Evolutionary conservation across 768 basidiomycete genomes (phyloP).

Genomic region (Collybiopsis confluens): DNA sequence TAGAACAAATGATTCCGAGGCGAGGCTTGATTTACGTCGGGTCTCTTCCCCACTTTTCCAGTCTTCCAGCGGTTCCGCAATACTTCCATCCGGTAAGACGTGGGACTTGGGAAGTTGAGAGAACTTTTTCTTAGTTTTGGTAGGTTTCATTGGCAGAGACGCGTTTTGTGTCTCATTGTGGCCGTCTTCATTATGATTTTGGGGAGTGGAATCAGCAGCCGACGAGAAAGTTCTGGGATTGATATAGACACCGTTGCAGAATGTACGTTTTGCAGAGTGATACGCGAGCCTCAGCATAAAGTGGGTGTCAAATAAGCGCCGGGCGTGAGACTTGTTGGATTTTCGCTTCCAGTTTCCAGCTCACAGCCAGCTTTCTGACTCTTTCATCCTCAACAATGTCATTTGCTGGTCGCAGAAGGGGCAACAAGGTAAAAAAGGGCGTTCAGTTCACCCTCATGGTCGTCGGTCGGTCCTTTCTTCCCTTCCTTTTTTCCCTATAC

Average conservation of each 20-base stretch:
- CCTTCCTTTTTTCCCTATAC: slow-evolving; percentile 14
- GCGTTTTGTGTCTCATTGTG: background rate
- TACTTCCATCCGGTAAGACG: slow-evolving; percentile 37
- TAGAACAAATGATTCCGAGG: background rate
- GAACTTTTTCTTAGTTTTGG: slow-evolving; percentile 44
- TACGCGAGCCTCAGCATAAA: background rate
- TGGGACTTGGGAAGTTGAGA: slow-evolving; percentile 53
- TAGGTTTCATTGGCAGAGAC: background rate
- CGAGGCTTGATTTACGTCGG: background rate
- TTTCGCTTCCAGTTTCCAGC: background rate
- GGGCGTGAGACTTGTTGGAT: background rate
- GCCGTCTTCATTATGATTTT: background rate
- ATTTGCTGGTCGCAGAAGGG: slow-evolving; percentile 80
- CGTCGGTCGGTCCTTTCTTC: slow-evolving; percentile 65
- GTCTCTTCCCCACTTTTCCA: slow-evolving; percentile 32
- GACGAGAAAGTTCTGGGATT: background rate
- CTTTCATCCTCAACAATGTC: slow-evolving; percentile 54
- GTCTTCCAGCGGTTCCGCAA: slow-evolving; percentile 36
- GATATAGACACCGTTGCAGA: no score
- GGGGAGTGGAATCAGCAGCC: background rate
- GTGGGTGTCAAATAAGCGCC: no score
- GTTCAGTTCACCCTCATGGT: slow-evolving; percentile 98
- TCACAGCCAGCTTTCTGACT: background rate
- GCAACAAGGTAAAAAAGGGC: slow-evolving; percentile 98
- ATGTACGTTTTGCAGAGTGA: background rate